Evolutionary conservation across 495 filamentous ascomycete species (phyloP), one percentile per base, ranked within the genome.

Genomic region (Pyrenula massariospora): DNA sequence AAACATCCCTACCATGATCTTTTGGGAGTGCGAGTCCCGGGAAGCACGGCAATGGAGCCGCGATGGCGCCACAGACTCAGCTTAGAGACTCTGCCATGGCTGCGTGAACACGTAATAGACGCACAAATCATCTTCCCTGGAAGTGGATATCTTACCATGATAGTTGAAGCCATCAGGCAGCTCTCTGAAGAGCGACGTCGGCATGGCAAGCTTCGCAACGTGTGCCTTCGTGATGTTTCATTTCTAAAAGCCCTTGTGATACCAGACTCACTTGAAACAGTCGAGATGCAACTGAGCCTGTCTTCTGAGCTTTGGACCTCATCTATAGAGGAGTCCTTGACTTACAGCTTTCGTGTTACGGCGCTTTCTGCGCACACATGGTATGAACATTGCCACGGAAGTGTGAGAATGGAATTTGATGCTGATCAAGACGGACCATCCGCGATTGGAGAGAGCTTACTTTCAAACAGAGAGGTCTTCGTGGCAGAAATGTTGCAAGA

Each of bases 11-110:
- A 56, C 23, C 65, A 70, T 60, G 60, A 73, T 19, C 62, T 77
- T 1, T 60, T 77, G 1, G 73, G 72, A 0, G n/a, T 20, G 1
- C 58, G 60, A 0, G 22, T 63, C 2, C 8, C 60, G 0, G 70
- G 68, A 55, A 53, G 51, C 3, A 64, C 22, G 1, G 62, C 68
- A 1, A 10, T 66, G 12, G 68, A 69, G 22, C 71, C 70, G 0
- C 36, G 47, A 0, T 77, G 70, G 66, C 62, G 70, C 19, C 73
- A 76, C 25, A 54, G 70, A 1, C 24, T 77, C n/a, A n/a, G n/a
- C n/a, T n/a, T n/a, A n/a, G n/a, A n/a, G n/a, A n/a, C n/a, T n/a
- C n/a, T n/a, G n/a, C n/a, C 53, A 53, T 61, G 65, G 66, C 25
- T 67, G 19, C 49, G 25, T 11, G 65, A 67, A 21, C 66, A 69